Base-by-base conservation (phyloP, 148 eudicot genomes). In the Beta vulgaris region DNA sequence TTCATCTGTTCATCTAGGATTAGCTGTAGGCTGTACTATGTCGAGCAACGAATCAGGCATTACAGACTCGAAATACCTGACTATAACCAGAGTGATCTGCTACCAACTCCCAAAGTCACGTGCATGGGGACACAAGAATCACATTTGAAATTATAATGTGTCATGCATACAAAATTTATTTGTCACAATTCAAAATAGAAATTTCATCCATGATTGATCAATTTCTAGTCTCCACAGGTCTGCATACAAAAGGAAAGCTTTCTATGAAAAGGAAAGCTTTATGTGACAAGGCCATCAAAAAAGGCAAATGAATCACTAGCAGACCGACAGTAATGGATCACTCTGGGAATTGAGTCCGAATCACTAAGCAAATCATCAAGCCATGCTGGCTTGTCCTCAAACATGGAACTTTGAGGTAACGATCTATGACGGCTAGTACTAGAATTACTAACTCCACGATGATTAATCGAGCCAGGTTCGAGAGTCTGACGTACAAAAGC, bases 321-420 rank as follows among this genome's bases (percentile, higher is more conserved):
- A 15, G 93, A 80, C 36, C 88, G 83, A 25, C 80, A 82, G 63
- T 79, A 88, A 13, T 69, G 63, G 46, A 31, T 70, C 44, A 71
- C 74, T 68, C 75, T 80, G 5, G 84, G 68, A 82, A 68, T 75
- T 21, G 82, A 42, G 39, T 83, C 87, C 0, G 80, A 73, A 55
- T 91, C 91, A 78, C 80, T 83, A 77, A 89, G 69, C 40, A 91
- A 76, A 43, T 91, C 91, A 64, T 89, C 86, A 14, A 89, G 69
- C 97, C 97, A 91, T 55, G 75, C 77, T 10, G 89, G 89, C 62
- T 86, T 84, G 66, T 91, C 89, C 57, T 88, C 91, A 21, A 76
- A 70, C 12, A 72, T 67, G 61, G 78, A 83, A 79, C 86, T 81
- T 62, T 87, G 86, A 49, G 96, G 87, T 37, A 78, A 53, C 35